Evolutionary conservation across 768 basidiomycete genomes (phyloP).

Genomic region (Suillus brevipes): DNA sequence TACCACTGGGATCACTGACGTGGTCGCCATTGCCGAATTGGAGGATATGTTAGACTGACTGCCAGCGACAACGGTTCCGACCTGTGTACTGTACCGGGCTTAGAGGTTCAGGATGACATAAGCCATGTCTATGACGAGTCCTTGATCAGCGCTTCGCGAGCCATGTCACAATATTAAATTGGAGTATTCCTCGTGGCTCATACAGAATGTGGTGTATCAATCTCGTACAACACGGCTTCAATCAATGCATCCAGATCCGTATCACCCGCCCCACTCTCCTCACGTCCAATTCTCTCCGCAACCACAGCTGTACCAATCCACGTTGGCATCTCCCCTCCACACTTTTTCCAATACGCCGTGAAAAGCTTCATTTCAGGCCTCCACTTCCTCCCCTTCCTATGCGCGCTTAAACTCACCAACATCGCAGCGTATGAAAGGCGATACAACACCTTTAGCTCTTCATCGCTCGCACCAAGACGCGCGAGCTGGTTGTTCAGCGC

Average conservation of each 20-base stretch:
- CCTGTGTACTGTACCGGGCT: not conserved
- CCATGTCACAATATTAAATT: not conserved
- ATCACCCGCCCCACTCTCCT: not conserved
- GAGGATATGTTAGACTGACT: not conserved
- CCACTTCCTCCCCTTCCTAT: constrained; percentile 2
- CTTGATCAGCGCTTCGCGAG: not conserved
- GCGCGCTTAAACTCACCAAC: constrained; percentile 7
- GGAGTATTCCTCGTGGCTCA: not conserved
- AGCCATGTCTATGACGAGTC: not conserved
- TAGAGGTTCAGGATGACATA: not conserved
- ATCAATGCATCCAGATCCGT: constrained; percentile 5
- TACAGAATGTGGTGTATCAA: not conserved
- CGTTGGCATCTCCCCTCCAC: not conserved
- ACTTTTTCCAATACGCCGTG: not conserved
- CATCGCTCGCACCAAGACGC: not conserved
- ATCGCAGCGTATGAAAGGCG: constrained; percentile 6
- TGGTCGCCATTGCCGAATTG: constrained; percentile 7
- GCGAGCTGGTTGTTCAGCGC: not conserved
- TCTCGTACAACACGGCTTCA: not conserved
- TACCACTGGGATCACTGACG: constrained; percentile 39
- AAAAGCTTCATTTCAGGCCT: constrained; percentile 3
- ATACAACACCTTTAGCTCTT: not conserved
- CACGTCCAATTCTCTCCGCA: not conserved
- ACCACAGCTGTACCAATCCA: constrained; percentile 8
- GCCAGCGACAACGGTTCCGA: not conserved